phyloP scores from a whole-genome alignment of 1,284 basidiomycete species.

The Waitea zeae region DNA sequence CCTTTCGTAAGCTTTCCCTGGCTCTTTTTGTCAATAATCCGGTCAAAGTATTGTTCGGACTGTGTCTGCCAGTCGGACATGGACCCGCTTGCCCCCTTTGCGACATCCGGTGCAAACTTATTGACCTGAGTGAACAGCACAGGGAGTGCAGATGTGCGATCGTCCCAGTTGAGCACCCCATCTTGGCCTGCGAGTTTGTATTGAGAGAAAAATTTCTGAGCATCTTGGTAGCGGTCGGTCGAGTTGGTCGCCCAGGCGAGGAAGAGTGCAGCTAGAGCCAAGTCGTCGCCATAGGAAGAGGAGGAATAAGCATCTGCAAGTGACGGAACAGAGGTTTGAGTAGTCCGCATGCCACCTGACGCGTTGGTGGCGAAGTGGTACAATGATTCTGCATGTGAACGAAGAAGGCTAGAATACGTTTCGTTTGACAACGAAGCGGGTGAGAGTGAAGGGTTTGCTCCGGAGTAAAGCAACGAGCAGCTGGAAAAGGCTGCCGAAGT shows the following conservation, averaged over 20 bases:
- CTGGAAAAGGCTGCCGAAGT: slow-evolving; percentile 77
- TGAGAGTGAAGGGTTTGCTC: slow-evolving; percentile 28
- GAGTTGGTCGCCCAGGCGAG: slow-evolving; percentile 58
- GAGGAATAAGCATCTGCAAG: slow-evolving; percentile 57
- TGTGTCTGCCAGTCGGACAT: slow-evolving; percentile 42
- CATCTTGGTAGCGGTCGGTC: slow-evolving; percentile 43
- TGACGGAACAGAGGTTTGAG: slow-evolving; percentile 49
- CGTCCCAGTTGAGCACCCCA: slow-evolving; percentile 80
- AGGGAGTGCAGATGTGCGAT: slow-evolving; percentile 57
- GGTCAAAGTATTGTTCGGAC: slow-evolving; percentile 66
- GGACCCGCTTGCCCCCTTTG: slow-evolving; percentile 13
- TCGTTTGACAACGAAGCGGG: slow-evolving; percentile 58
- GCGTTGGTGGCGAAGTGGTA: slow-evolving; percentile 59
- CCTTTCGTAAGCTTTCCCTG: slow-evolving; percentile 35
- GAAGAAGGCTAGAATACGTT: slow-evolving; percentile 52
- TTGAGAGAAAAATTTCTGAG: slow-evolving; percentile 41
- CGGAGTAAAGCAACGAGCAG: slow-evolving; percentile 61
- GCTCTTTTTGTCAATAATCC: slow-evolving; percentile 41
- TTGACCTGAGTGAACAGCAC: slow-evolving; percentile 61
- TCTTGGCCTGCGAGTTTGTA: slow-evolving; percentile 36
- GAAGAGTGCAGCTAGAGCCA: slow-evolving; percentile 59
- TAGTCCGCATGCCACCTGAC: slow-evolving; percentile 33
- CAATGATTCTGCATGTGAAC: slow-evolving; percentile 58
- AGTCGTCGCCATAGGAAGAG: slow-evolving; percentile 51
- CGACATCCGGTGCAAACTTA: too few relatives aligned